Evolutionary conservation across 2,329 filamentous ascomycete genomes (phyloP), one percentile per base, ranked within the genome.

Genomic region (Ambrosiella beaveri): DNA sequence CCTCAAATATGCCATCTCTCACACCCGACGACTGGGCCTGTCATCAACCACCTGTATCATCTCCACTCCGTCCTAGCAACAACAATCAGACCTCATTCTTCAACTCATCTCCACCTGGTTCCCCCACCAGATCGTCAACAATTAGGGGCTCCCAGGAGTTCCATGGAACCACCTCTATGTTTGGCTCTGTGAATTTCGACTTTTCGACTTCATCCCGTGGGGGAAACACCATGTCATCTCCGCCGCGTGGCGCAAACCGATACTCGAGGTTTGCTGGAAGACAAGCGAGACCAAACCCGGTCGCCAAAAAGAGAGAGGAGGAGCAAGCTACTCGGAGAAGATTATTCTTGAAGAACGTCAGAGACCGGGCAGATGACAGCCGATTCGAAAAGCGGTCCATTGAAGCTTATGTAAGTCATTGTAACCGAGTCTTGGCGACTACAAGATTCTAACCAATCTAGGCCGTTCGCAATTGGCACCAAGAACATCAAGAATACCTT

Each of bases 341-440:
- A 38, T 71, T 85, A 58, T 91, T 91, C 64, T 70, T 91, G 60
- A 79, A 81, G 65, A 85, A 76, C 56, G 81, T 85, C 15, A 74
- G 79, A 60, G 76, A 80, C 64, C 75, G 78, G 45, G 71, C 75
- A 2, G 79, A 84, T 47, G 79, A 85, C 36, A 76, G 72, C 64
- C 70, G 71, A 19, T 84, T 81, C 75, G 73, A 78, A 64, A 72
- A 75, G 56, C 72, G 82, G 62, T 80, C 81, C 35, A 80, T 82
- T 2, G 81, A 85, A 64, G 80, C 83, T 63, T 69, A 72, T 63
- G 71, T 71, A 64, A 61, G 65, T 59, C 8, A 11, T 12, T 12
- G 6, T 17, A 6, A 49, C n/a, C 15, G 5, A 39, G 17, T 45
- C 13, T 38, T 54, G 13, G 37, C 6, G 27, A 11, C 8, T 37